Conservation (phyloP, 257 asterid species). For the Oldenlandia corymbosa region DNA sequence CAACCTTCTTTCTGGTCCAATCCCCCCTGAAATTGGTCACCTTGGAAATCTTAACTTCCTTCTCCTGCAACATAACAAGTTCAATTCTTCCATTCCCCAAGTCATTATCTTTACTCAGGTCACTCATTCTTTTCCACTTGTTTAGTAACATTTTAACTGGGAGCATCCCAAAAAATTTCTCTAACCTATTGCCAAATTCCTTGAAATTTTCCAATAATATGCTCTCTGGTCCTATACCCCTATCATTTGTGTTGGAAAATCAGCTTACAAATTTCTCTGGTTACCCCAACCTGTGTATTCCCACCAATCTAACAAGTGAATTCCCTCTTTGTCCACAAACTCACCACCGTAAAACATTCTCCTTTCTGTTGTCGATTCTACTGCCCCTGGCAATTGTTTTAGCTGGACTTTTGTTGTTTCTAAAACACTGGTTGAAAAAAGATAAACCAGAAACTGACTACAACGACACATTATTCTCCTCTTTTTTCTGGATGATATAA, state of each 20-base stretch:
- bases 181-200: conserved; percentile 56
- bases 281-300: conserved; percentile 64
- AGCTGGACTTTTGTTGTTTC: conserved; percentile 44
- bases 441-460: conserved; percentile 29
- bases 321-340: conserved; percentile 39
- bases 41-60: conserved; percentile 57
- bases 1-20: conserved; percentile 64
- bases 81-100: conserved; percentile 64
- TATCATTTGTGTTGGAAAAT: conserved; percentile 50
- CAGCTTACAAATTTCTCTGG: conserved; percentile 63
- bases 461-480: conserved; percentile 46
- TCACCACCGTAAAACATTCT: conserved; percentile 30
- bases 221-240: conserved; percentile 75
- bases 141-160: conserved; percentile 59
- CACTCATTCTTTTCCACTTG: conserved; percentile 70
- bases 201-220: conserved; percentile 69
- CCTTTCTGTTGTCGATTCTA: conserved; percentile 38
- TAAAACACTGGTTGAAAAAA: conserved; percentile 47
- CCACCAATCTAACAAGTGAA: conserved; percentile 17
- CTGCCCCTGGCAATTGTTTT: conserved; percentile 41
- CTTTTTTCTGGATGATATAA: conserved; percentile 63
- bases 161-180: conserved; percentile 47
- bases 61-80: conserved; percentile 54
- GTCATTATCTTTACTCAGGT: conserved; percentile 50
- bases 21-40: conserved; percentile 60